phyloP scores from a whole-genome alignment of 2,329 filamentous ascomycete species.

The Catunica adiposa region DNA sequence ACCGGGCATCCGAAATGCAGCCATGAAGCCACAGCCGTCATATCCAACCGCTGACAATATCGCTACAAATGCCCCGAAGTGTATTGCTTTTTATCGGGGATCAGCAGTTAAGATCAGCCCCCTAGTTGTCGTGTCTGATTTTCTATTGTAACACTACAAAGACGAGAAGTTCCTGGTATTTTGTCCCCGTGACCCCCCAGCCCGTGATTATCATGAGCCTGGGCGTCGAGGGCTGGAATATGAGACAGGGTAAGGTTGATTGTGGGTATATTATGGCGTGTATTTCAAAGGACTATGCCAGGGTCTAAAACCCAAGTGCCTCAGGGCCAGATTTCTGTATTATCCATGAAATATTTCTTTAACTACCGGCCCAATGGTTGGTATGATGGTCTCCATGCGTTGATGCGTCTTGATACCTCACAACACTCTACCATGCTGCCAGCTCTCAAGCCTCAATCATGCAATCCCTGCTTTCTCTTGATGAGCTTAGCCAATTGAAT shows the following conservation, averaged over 20 bases:
- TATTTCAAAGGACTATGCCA: not conserved
- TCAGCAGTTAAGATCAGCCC: not conserved
- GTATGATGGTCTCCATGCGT: too few species aligned
- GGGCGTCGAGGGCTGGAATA: not conserved
- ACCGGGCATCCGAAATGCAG: not conserved
- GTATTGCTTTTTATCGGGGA: too few species aligned
- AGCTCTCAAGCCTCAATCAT: not conserved
- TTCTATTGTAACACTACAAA: not conserved
- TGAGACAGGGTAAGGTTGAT: not conserved
- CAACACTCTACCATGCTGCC: too few species aligned
- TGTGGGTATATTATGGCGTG: not conserved
- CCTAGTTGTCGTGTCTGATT: not conserved
- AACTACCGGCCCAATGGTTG: too few species aligned
- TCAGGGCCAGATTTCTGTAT: too few species aligned
- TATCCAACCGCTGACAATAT: not conserved
- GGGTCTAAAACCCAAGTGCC: too few species aligned
- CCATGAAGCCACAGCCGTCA: not conserved
- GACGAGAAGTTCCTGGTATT: not conserved
- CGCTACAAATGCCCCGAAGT: not conserved
- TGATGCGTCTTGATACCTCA: too few species aligned
- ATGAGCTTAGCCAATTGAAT: not conserved
- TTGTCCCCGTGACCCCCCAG: slow-evolving; percentile 6
- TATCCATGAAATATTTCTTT: too few species aligned
- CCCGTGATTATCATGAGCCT: not conserved
- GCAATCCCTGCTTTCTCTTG: not conserved